These are phyloP conservation scores for Marasmius tenuissimus DNA, from an alignment of 1,284 basidiomycete genomes.

Conservation along the genomic window DNA sequence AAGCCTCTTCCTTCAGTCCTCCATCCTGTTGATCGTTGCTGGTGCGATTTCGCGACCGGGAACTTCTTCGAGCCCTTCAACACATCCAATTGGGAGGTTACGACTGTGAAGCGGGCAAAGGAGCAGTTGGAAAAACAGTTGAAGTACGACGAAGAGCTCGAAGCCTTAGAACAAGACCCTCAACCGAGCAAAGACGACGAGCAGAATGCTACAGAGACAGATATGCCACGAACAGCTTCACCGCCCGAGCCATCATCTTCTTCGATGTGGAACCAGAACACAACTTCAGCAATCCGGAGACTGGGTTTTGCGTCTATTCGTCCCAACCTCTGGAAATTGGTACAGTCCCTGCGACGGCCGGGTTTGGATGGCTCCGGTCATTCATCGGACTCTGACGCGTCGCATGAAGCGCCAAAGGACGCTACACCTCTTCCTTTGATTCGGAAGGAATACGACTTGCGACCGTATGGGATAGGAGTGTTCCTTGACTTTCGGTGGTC, in stretches of 20 bases:
- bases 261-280: too few species aligned
- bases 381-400: not conserved
- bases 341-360: conserved; percentile 9
- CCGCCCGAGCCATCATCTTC: not conserved
- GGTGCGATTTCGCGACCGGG: conserved; percentile 69
- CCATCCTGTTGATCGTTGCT: conserved; percentile 70
- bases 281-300: not conserved
- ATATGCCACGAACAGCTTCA: not conserved
- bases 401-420: not conserved
- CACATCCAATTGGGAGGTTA: conserved; percentile 66
- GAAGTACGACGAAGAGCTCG: conserved; percentile 22
- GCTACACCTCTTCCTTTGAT: conserved; percentile 29
- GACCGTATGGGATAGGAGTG: conserved; percentile 68
- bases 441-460: conserved; percentile 65
- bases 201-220: conserved; percentile 1
- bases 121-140: conserved; percentile 45
- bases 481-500: conserved; percentile 74
- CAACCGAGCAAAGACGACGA: not conserved
- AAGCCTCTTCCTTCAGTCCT: conserved; percentile 48
- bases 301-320: not conserved
- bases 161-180: not conserved
- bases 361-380: not conserved
- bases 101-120: conserved; percentile 52
- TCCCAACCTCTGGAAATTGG: not conserved
- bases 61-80: conserved; percentile 74